These are phyloP conservation scores for Tarenaya hassleriana DNA, from an alignment of 345 rosid species.

Conservation along the genomic window DNA sequence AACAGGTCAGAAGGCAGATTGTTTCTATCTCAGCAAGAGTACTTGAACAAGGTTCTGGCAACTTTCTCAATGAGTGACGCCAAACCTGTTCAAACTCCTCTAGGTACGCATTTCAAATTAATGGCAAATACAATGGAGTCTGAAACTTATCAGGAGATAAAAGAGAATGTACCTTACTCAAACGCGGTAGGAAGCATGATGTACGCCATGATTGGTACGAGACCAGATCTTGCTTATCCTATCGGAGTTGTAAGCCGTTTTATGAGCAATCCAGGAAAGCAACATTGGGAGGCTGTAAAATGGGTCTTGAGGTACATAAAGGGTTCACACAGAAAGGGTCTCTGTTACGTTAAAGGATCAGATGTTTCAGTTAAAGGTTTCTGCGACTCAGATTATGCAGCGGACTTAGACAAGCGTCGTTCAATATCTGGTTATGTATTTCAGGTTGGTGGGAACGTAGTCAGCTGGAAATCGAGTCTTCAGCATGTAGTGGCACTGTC, in stretches of 20 bases:
- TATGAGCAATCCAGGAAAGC: background rate
- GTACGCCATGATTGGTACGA: background rate
- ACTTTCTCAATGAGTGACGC: background rate
- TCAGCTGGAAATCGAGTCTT: too few species aligned
- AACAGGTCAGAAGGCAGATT: background rate
- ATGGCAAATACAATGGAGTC: background rate
- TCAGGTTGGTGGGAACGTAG: too few species aligned
- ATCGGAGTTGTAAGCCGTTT: background rate
- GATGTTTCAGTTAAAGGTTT: background rate
- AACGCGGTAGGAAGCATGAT: background rate
- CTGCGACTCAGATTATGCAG: background rate
- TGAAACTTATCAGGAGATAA: background rate
- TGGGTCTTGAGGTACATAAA: background rate
- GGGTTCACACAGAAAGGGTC: background rate
- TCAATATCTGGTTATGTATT: too few species aligned
- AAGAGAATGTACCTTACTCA: background rate
- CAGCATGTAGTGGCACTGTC: too few species aligned
- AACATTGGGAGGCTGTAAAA: background rate
- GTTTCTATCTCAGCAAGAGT: background rate
- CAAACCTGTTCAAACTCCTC: background rate
- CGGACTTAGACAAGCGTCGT: too few species aligned
- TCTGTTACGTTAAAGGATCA: background rate
- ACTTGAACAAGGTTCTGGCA: background rate
- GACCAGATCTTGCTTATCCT: background rate
- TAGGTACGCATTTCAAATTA: background rate